A percentile compares a stretch with the other conserved stretches of the same genome.
Conservation (phyloP, 2,329 filamentous ascomycete species). For the Amphichorda felina region DNA sequence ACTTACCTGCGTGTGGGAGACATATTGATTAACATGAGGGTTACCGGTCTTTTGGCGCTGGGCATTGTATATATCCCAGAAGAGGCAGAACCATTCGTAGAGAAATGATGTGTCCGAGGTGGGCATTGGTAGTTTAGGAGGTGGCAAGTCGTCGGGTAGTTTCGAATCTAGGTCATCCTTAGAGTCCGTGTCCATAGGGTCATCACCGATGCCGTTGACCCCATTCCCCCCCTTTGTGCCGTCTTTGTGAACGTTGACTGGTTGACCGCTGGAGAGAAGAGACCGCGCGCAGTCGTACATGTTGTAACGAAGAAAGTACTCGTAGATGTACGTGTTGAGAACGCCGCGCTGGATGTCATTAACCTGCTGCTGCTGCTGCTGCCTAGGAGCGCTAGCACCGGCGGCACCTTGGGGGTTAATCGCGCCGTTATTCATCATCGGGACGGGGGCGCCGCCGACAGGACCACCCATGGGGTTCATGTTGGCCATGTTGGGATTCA, state of each 20-base stretch:
- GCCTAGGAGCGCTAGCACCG: conserved; percentile 14
- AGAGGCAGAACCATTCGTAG: conserved; percentile 95
- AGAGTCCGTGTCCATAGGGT: conserved; percentile 71
- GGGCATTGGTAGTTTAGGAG: conserved; percentile 54
- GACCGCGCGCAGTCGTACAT: conserved; percentile 76
- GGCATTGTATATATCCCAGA: conserved; percentile 90
- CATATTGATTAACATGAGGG: conserved; percentile 59
- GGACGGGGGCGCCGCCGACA: conserved; percentile 46
- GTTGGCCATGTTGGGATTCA: conserved; percentile 56
- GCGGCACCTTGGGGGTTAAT: conserved; percentile 19
- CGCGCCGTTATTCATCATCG: conserved; percentile 54
- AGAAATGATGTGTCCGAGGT: conserved; percentile 69
- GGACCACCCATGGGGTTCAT: conserved; percentile 60
- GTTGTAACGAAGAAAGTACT: conserved; percentile 77
- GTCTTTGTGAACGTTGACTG: conserved; percentile 55
- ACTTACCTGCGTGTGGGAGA: conserved; percentile 69
- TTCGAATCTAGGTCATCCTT: conserved; percentile 69
- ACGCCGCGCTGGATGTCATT: conserved; percentile 39
- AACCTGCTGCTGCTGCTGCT: conserved; percentile 27
- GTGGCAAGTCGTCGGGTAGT: conserved; percentile 68
- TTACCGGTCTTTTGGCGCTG: conserved; percentile 60
- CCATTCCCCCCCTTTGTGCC: conserved; percentile 56
- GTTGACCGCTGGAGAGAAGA: conserved; percentile 54
- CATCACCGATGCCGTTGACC: conserved; percentile 57
- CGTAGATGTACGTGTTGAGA: conserved; percentile 82